These are phyloP conservation scores for Moesziomyces aphidis DNA, from an alignment of 1,284 basidiomycete genomes.

Conservation along the genomic window DNA sequence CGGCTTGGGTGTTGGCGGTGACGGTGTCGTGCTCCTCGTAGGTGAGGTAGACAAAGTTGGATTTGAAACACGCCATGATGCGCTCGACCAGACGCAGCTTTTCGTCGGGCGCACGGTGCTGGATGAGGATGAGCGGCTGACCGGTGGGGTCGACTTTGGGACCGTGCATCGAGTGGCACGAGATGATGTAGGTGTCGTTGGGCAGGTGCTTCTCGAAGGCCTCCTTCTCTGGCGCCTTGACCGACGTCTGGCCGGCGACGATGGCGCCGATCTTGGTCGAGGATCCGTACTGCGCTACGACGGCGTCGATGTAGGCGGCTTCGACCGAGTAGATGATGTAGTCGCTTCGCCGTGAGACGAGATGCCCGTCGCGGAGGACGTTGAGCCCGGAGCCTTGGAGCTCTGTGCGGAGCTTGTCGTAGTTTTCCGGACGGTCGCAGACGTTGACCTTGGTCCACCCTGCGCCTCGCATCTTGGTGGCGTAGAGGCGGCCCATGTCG, in stretches of 20 bases:
- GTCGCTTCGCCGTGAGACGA: conserved; percentile 84
- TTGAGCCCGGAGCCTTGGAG: conserved; percentile 76
- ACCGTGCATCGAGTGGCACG: conserved; percentile 93
- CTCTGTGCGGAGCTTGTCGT: conserved; percentile 75
- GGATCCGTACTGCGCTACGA: conserved; percentile 89
- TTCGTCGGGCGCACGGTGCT: conserved; percentile 82
- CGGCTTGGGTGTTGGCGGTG: conserved; percentile 97
- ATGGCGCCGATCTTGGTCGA: conserved; percentile 93
- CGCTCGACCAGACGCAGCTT: conserved; percentile 83
- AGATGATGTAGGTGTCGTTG: conserved; percentile 86
- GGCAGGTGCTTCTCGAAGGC: conserved; percentile 94
- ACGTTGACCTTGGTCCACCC: conserved; percentile 90
- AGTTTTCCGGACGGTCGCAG: conserved; percentile 86
- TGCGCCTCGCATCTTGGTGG: conserved; percentile 77
- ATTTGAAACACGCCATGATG: conserved; percentile 83
- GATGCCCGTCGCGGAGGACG: conserved; percentile 82
- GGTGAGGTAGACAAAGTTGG: conserved; percentile 86
- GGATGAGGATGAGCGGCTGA: conserved; percentile 93
- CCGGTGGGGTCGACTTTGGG: conserved; percentile 90
- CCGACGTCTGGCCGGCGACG: conserved; percentile 94
- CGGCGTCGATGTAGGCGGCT: conserved; percentile 85
- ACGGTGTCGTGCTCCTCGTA: conserved; percentile 97
- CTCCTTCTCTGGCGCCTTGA: conserved; percentile 90
- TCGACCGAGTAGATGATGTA: conserved; percentile 94
- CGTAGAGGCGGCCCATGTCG: conserved; percentile 95